Evolutionary conservation across 1,284 basidiomycete species (phyloP).

Genomic region (Naganishia albida): DNA sequence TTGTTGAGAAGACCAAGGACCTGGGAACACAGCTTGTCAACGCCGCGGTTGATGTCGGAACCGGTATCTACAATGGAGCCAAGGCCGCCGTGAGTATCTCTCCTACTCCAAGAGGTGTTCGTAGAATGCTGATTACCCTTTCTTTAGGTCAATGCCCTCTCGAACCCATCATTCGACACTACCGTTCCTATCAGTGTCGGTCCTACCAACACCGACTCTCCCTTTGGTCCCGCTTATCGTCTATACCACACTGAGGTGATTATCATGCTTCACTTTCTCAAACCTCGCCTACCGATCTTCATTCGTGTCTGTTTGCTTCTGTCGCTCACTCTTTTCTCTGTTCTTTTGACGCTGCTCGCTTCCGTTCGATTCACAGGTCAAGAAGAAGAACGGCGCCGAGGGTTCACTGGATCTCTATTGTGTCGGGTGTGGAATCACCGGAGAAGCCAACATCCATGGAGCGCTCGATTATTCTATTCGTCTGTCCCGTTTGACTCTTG

Average conservation of each 20-base stretch:
- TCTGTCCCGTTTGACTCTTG: neutral
- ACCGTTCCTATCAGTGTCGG: constrained; percentile 2
- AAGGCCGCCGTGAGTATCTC: constrained; percentile 3
- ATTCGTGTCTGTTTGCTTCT: no score
- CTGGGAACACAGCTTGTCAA: neutral
- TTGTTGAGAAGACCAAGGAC: neutral
- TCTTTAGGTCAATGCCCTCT: neutral
- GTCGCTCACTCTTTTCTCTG: no score
- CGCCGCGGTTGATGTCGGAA: neutral
- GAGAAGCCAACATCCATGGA: neutral
- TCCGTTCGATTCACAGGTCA: no score
- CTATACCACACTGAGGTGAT: constrained; percentile 7
- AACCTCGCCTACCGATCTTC: no score
- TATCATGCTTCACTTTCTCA: no score
- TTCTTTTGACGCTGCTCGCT: no score
- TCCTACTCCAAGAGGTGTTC: neutral
- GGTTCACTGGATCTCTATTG: constrained; percentile 3
- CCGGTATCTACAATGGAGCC: neutral
- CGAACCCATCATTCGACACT: constrained; percentile 2
- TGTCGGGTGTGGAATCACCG: constrained; percentile 1
- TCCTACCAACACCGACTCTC: constrained; percentile 3
- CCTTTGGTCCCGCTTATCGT: constrained; percentile 5
- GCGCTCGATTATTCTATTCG: constrained; percentile 15
- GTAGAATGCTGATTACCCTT: neutral
- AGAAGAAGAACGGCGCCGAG: constrained; percentile 12